Evolutionary conservation across 1,284 basidiomycete genomes (phyloP).

Genomic region (Cystobasidium pallidum): DNA sequence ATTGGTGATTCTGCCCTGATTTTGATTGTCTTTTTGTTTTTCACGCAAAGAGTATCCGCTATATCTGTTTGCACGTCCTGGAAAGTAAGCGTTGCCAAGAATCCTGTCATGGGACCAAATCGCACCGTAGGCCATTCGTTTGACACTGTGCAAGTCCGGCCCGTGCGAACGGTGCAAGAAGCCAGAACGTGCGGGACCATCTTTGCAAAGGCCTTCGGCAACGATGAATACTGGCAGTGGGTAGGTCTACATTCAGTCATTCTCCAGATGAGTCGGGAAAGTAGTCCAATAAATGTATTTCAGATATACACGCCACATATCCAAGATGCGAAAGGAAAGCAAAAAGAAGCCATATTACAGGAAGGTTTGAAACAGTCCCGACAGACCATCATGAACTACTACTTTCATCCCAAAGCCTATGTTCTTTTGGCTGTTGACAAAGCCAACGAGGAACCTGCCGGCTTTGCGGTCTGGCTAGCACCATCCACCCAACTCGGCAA

Average conservation of each 20-base stretch:
- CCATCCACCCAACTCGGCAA: neutral
- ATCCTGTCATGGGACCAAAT: no score
- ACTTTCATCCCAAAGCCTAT: conserved; percentile 6
- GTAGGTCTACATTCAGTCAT: neutral
- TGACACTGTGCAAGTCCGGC: neutral
- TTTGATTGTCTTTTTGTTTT: no score
- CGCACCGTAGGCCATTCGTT: no score
- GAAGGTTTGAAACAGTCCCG: conserved; percentile 10
- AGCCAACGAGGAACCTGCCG: neutral
- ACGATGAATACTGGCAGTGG: conserved; percentile 29
- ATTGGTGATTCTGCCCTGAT: no score
- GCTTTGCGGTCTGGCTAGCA: conserved; percentile 31
- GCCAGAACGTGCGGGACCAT: neutral
- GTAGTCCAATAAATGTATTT: no score
- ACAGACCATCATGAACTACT: neutral
- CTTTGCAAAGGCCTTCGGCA: conserved; percentile 16
- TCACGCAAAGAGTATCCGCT: no score
- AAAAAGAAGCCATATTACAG: conserved; percentile 10
- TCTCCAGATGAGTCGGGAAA: no score
- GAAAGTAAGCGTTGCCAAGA: no score
- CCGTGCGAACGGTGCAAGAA: neutral
- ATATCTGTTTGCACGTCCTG: no score
- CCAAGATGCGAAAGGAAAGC: neutral
- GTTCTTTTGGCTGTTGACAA: conserved; percentile 22
- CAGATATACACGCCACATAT: conserved; percentile 8